These are phyloP conservation scores for Aquilaria agallochum DNA, from an alignment of 441 rosid genomes.

Conservation along the genomic window DNA sequence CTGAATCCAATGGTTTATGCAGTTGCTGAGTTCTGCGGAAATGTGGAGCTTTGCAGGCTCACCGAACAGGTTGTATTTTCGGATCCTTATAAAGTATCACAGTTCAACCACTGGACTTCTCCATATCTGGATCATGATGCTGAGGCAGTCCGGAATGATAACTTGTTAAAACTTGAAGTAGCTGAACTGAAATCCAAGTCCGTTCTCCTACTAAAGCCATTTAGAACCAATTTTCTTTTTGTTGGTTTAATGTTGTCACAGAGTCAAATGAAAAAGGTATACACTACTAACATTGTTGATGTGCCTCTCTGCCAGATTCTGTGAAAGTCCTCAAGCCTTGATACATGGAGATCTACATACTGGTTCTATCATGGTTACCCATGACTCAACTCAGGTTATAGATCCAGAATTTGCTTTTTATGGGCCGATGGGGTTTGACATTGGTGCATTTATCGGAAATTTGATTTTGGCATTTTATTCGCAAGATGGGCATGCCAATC, in stretches of 20 bases:
- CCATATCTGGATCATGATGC: conserved; percentile 85
- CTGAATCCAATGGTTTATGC: conserved; percentile 24
- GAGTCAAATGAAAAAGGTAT: too few species aligned
- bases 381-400: conserved; percentile 78
- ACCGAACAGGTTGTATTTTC: conserved; percentile 95
- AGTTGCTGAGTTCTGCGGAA: conserved; percentile 94
- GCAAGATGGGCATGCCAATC: conserved; percentile 81
- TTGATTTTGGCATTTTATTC: conserved; percentile 86
- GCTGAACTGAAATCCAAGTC: conserved; percentile 91
- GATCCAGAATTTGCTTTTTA: conserved; percentile 90
- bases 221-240: background rate
- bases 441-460: conserved; percentile 89
- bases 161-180: conserved; percentile 63
- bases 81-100: conserved; percentile 75
- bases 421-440: conserved; percentile 88
- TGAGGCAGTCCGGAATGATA: conserved; percentile 69
- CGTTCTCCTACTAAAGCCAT: background rate
- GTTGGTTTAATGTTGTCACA: background rate
- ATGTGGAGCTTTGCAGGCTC: conserved; percentile 83
- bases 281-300: conserved; percentile 5
- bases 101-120: conserved; percentile 72
- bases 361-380: conserved; percentile 85
- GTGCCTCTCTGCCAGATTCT: conserved; percentile 53
- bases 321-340: conserved; percentile 88
- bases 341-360: conserved; percentile 97